Evolutionary conservation across 805 yeast genomes (phyloP), one percentile per base, ranked within the genome.

Genomic region (Saccharomyces paradoxus): DNA sequence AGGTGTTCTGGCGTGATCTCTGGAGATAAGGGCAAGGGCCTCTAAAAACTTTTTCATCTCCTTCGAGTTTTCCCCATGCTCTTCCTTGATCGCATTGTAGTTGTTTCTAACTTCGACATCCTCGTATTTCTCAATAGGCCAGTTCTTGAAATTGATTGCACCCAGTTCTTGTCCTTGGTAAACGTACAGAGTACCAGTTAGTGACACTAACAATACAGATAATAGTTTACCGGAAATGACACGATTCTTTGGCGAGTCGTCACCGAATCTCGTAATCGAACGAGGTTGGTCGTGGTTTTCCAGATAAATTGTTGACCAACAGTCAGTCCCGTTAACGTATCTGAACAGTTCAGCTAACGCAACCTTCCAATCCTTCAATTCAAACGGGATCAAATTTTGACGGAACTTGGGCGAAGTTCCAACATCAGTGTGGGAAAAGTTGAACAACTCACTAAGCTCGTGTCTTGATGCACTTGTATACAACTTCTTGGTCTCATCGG

Each of bases 161-260:
- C 82, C 85, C 56, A 81, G 69, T 60, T 81, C 86, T 64, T 81
- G 86, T 51, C 85, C 86, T 66, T 81, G 84, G 67, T 80, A 81
- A 44, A 81, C 68, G 67, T 73, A 81, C 53, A 79, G 65, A 13
- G 85, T 80, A 50, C 86, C 84, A 29, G 81, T 76, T 58, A 80
- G 71, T 13, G 81, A 62, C 12, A 72, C 53, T 57, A 76, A 74
- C 62, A 81, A 64, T 49, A 76, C 57, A 17, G 81, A 73, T 57
- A 81, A 63, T 63, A 80, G 65, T 67, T 81, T 81, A 29, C 81
- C 80, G 29, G 80, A 73, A 51, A 67, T 62, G 51, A 61, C 69
- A 48, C 75, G 64, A 66, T 63, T 55, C 51, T 66, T 59, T 29
- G 67, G 67, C 6, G 74, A 67, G 50, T 72, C 76, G 64, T 73